Base-by-base conservation (phyloP, 768 basidiomycete species). In the Podaxis carcinomalis region DNA sequence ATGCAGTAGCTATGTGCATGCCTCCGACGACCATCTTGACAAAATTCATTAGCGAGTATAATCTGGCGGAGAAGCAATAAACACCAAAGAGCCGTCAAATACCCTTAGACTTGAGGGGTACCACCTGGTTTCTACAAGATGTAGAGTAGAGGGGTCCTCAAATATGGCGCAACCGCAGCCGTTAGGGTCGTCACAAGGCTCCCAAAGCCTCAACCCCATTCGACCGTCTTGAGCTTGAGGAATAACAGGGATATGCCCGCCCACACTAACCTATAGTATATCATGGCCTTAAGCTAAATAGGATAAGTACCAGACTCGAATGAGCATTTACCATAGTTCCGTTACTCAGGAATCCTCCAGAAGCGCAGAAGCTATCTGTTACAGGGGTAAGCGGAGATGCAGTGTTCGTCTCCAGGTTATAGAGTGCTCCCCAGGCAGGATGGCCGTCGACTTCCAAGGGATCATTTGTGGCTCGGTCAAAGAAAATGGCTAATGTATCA, bases 341-440 rank as follows among this genome's bases (percentile, higher is more conserved):
- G 47, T 78, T 79, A 42, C 75, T 72, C 50, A 79, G 61, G 58
- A 78, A 73, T 2, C 73, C 74, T 9, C 78, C 77, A 16, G 75
- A 75, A 0, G 75, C 79, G 65, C 78, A 80, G 67, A 77, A 80
- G 14, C 70, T 72, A 62, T 80, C 73, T 14, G 74, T 71, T 14
- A 73, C 51, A 23, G 76, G 64, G 44, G 73, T 66, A 14, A 78
- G 62, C 7, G 76, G 68, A 11, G 73, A 71, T 0, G 73, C 71
- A 4, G 68, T 72, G 39, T 77, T 75, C 2, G 78, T 78, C 61
- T 73, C 68, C 13, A 81, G 63, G 58, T 80, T 72, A 66, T 78
- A 75, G n/a, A 81, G 68, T 6, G 76, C 77, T 28, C 75, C 77
- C 80, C 80, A 80, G 5, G 80, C 80, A 14, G 76, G 67, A 60